phyloP scores from a whole-genome alignment of 495 filamentous ascomycete genomes.

The Neurospora sp. region DNA sequence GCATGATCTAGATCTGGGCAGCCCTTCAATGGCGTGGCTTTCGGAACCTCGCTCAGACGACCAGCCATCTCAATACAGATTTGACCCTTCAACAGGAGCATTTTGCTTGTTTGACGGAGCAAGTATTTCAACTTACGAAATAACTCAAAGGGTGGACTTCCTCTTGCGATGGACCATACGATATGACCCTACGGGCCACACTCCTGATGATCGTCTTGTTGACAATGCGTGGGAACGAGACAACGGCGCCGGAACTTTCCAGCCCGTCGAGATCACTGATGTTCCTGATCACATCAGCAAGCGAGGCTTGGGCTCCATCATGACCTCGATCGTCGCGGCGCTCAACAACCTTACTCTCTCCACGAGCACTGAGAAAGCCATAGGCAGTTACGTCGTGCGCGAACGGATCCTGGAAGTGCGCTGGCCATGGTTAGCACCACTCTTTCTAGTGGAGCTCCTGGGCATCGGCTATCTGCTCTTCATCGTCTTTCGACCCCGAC shows the following conservation, averaged over 20 bases:
- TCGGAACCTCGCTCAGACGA: background rate
- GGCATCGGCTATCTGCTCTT: background rate
- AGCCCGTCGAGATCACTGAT: background rate
- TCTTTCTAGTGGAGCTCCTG: background rate
- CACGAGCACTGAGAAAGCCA: background rate
- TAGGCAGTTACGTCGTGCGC: background rate
- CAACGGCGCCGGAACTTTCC: background rate
- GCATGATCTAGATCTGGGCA: background rate
- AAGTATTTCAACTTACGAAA: background rate
- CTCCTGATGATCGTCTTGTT: background rate
- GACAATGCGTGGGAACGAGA: background rate
- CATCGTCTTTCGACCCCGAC: background rate
- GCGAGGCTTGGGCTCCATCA: background rate
- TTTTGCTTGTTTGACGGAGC: background rate
- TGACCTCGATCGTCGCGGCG: background rate
- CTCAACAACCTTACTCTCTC: background rate
- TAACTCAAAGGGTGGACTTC: background rate
- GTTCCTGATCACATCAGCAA: background rate
- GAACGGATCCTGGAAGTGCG: background rate
- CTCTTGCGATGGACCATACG: background rate
- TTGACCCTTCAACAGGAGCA: background rate
- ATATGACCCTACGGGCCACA: background rate
- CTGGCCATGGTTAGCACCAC: background rate
- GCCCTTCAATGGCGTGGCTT: background rate
- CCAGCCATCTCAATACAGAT: background rate